Evolutionary conservation across 768 basidiomycete genomes (phyloP), one percentile per base, ranked within the genome.

Genomic region (Hortiboletus flavorubellus): DNA sequence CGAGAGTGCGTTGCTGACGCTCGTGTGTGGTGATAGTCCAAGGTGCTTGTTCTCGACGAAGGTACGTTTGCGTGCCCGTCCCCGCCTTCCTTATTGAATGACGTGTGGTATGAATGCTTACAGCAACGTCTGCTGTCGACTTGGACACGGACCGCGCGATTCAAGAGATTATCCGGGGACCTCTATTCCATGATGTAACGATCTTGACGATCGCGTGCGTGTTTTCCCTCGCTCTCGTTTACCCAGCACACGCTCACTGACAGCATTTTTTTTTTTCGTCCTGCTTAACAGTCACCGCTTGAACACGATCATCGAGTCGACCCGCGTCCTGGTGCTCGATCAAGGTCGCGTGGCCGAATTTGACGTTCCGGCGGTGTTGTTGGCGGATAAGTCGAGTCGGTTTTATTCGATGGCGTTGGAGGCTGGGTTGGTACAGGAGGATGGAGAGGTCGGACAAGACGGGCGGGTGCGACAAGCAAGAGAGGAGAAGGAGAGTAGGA

Each of bases 21-120:
- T 0, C 53, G 55, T 49, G 46, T 45, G 47, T 60, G 16, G 31
- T 56, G 29, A 35, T 55, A 88, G 83, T 84, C 90, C 16, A 94
- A 87, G 71, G 87, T 97, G 37, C 76, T 98, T 7, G 91, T 97
- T 1, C 76, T 98, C n/a, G 95, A 97, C 65, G 95, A 98, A 82
- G 91, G 88, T 83, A 63, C 59, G 62, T 61, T 46, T 23, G 31
- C 31, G 46, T 23, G 11, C 35, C 16, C 40, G 35, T 7, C 12
- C 14, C 14, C 2, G 26, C 26, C 23, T 12, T 45, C 39, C 14
- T 5, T 26, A 16, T 46, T 37, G 30, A 44, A n/a, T 46, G 35
- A 30, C n/a, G 35, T n/a, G 10, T 30, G 16, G 2, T 21, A 21
- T 50, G 31, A 10, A 21, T 21, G 53, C 26, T 26, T 8, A 35